Evolutionary conservation across 2,329 filamentous ascomycete species (phyloP).

Genomic region (Elsinoe perseae): DNA sequence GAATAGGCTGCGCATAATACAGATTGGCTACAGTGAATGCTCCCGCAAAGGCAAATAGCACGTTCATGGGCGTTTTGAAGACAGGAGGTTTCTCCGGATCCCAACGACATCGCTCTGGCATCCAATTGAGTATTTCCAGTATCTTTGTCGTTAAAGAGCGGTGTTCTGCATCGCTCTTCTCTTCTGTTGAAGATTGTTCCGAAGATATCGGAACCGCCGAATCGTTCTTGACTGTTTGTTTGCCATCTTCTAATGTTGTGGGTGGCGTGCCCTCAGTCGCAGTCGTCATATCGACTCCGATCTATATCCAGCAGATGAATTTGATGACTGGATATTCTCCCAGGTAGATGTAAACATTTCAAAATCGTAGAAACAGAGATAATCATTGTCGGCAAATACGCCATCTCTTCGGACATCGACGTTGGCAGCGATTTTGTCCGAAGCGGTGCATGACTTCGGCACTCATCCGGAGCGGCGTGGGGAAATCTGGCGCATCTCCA

Average conservation of each 20-base stretch:
- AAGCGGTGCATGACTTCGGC: constrained; percentile 10
- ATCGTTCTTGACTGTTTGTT: background rate
- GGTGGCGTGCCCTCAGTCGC: background rate
- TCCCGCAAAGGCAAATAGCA: constrained; percentile 59
- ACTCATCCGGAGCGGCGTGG: constrained; percentile 7
- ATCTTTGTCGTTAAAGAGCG: constrained; percentile 21
- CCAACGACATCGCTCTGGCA: constrained; percentile 60
- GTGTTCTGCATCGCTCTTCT: constrained; percentile 4
- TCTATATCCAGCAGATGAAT: background rate
- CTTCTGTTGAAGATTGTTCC: constrained; percentile 6
- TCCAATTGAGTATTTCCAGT: constrained; percentile 44
- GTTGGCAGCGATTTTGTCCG: constrained; percentile 4
- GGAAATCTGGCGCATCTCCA: constrained; percentile 2
- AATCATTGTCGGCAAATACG: background rate
- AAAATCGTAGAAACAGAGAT: background rate
- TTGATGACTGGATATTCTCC: background rate
- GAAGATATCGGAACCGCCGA: background rate
- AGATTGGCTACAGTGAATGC: constrained; percentile 71
- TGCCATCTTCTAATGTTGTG: background rate
- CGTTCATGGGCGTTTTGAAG: constrained; percentile 61
- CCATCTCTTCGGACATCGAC: constrained; percentile 7
- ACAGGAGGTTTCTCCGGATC: constrained; percentile 56
- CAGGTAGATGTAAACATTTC: background rate
- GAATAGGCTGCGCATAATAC: constrained; percentile 73
- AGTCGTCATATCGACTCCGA: constrained; percentile 4